phyloP scores from a whole-genome alignment of 179 eudicot genomes.

The Dionaea muscipula region DNA sequence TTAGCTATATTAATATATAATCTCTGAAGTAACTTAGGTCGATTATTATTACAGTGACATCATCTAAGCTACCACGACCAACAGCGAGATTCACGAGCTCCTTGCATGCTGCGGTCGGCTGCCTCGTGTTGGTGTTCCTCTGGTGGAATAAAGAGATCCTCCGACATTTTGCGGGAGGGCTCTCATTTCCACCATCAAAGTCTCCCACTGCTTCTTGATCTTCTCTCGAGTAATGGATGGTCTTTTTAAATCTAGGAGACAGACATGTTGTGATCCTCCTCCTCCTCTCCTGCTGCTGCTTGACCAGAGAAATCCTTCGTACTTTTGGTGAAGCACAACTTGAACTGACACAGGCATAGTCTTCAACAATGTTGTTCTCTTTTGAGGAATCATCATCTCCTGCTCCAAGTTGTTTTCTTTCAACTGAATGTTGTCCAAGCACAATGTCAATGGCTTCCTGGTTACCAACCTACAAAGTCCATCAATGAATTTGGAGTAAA shows the following conservation, averaged over 20 bases:
- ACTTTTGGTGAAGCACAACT: slow-evolving; percentile 43
- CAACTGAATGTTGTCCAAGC: slow-evolving; percentile 18
- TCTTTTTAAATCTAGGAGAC: slow-evolving; percentile 17
- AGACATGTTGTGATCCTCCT: slow-evolving; percentile 15
- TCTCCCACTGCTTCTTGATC: slow-evolving; percentile 4
- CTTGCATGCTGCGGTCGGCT: slow-evolving; percentile 42
- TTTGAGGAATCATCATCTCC: slow-evolving; percentile 4
- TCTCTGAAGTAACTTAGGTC: slow-evolving; percentile 44
- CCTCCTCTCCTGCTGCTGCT: slow-evolving; percentile 25
- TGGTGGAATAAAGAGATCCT: slow-evolving; percentile 19
- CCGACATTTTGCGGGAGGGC: slow-evolving; percentile 22
- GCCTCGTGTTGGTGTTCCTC: slow-evolving; percentile 8
- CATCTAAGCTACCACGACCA: slow-evolving; percentile 74
- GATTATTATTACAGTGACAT: slow-evolving; percentile 71
- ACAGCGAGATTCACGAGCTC: slow-evolving; percentile 71
- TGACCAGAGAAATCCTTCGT: slow-evolving; percentile 28
- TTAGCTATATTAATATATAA: not conserved
- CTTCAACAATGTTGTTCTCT: slow-evolving; percentile 15
- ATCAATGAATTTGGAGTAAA: slow-evolving; percentile 4
- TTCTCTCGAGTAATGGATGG: not conserved
- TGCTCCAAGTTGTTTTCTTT: slow-evolving; percentile 23
- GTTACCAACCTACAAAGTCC: slow-evolving; percentile 48
- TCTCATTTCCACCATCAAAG: slow-evolving; percentile 9
- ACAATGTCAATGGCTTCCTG: slow-evolving; percentile 73
- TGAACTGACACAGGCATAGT: slow-evolving; percentile 19